Evolutionary conservation across 1,139 yeast genomes (phyloP).

Genomic region (Candida buenavistaensis): DNA sequence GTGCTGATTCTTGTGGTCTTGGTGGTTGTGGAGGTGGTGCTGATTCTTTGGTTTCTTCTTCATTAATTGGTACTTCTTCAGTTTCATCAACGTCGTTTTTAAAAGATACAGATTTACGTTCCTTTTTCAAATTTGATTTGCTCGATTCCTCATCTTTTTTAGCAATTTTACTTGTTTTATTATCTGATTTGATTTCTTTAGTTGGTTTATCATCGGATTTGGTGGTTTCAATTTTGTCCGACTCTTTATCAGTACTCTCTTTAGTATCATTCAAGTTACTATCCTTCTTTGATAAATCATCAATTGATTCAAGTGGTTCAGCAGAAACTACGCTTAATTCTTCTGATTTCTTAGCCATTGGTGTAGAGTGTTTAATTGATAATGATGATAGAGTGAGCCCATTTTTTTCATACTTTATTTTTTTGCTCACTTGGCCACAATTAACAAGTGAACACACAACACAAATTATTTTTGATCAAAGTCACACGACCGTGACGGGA

Average conservation of each 20-base stretch:
- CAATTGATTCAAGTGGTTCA: constrained; percentile 34
- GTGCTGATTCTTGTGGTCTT: constrained; percentile 64
- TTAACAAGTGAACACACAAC: too few species aligned
- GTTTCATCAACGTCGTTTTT: constrained; percentile 6
- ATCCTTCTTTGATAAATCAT: constrained; percentile 11
- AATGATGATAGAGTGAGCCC: too few species aligned
- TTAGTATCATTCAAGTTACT: constrained; percentile 2
- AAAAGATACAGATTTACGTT: constrained; percentile 6
- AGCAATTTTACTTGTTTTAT: constrained; percentile 4
- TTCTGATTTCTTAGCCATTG: constrained; percentile 22
- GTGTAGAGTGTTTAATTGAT: too few species aligned
- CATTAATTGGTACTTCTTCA: constrained; percentile 16
- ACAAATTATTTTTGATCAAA: background rate
- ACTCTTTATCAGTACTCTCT: background rate
- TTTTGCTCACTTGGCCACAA: constrained; percentile 1
- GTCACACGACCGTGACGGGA: constrained; percentile 5
- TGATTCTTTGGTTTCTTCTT: constrained; percentile 18
- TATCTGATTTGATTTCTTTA: constrained; percentile 1
- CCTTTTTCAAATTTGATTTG: constrained; percentile 8
- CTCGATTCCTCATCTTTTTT: too few species aligned
- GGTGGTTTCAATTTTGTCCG: constrained; percentile 1
- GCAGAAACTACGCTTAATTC: constrained; percentile 33
- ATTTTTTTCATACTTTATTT: too few species aligned
- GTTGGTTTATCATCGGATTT: constrained; percentile 4
- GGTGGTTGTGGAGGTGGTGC: constrained; percentile 71